A percentile compares a stretch with the other conserved stretches of the same genome.
These are phyloP conservation scores for Alternaria arbusti DNA, from an alignment of 2,329 filamentous ascomycete species.

Conservation along the genomic window DNA sequence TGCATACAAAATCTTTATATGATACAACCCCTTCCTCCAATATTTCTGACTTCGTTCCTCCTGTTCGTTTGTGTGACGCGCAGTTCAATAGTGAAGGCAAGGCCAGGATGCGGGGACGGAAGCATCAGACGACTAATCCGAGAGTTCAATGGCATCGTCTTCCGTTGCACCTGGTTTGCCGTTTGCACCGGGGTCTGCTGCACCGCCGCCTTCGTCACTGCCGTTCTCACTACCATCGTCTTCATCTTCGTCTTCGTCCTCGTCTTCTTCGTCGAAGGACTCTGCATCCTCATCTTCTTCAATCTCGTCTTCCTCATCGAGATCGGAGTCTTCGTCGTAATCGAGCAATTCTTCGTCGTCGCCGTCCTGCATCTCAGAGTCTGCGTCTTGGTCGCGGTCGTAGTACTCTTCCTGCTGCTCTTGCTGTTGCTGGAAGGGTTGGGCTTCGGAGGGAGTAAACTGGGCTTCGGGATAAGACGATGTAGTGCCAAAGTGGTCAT, in stretches of 20 bases:
- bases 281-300: slow-evolving; percentile 3
- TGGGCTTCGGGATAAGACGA: slow-evolving; percentile 1
- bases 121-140: slow-evolving; percentile 23
- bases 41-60: too few species aligned
- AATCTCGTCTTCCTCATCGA: slow-evolving; percentile 10
- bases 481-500: slow-evolving; percentile 3
- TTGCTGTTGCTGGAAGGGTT: neutral
- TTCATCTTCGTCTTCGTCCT: slow-evolving; percentile 21
- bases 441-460: neutral
- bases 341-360: slow-evolving; percentile 13
- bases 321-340: neutral
- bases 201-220: slow-evolving; percentile 2
- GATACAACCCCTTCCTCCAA: neutral
- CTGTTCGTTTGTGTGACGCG: too few species aligned
- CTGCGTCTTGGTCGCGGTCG: slow-evolving; percentile 12
- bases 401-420: neutral
- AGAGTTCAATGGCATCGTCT: slow-evolving; percentile 45
- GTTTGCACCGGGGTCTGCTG: neutral
- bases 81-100: neutral
- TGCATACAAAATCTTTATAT: neutral
- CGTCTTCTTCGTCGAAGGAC: neutral
- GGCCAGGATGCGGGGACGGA: neutral
- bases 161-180: slow-evolving; percentile 31
- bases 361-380: slow-evolving; percentile 20
- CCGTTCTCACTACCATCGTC: slow-evolving; percentile 12